Base-by-base conservation (phyloP, 2,329 filamentous ascomycete species). In the Xylariaceae sp. region DNA sequence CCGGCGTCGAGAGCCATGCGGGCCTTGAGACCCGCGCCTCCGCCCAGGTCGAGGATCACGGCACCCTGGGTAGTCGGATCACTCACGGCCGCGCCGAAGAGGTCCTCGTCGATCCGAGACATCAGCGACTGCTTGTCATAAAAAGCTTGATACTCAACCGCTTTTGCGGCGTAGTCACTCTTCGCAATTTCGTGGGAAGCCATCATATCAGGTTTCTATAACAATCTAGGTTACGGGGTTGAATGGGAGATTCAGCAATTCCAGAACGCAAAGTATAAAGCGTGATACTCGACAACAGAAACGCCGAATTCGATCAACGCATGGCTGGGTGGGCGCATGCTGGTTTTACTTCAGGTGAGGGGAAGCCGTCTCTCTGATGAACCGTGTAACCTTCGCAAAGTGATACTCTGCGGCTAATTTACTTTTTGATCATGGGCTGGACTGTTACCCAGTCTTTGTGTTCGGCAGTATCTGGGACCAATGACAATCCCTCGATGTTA, bases 1-100 rank as follows among this genome's bases (percentile, higher is more conserved):
- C 56, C 57, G 8, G 42, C 42, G 5, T 48, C 43, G 19, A 59
- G 23, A 15, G 52, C 57, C 13, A 48, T 32, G 2, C 55, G 54
- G 3, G 56, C 56, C 9, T 50, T 47, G 2, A 58, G 24, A 1
- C 59, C 55, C 11, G 51, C 56, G 30, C 59, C 59, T 8, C 59
- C 56, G 12, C 53, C 59, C 4, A 61, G 48, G 36, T 61, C 59
- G 23, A 61, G 51, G 12, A 61, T 37, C 1, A 28, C 44, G 18
- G 45, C 41, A 1, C 53, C 55, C 21, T 24, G 6, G 6, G 11
- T 11, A 2, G 50, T 38, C 16, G 49, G 52, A 26, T 53, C 43
- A 12, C 52, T 53, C 3, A 61, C 48, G 3, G 53, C 56, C 38
- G 31, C 50, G 30, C 50, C 46, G 27, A 57, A 49, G 19, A 60